Conservation (phyloP, 2,329 filamentous ascomycete genomes). For the Colletotrichum phormii region DNA sequence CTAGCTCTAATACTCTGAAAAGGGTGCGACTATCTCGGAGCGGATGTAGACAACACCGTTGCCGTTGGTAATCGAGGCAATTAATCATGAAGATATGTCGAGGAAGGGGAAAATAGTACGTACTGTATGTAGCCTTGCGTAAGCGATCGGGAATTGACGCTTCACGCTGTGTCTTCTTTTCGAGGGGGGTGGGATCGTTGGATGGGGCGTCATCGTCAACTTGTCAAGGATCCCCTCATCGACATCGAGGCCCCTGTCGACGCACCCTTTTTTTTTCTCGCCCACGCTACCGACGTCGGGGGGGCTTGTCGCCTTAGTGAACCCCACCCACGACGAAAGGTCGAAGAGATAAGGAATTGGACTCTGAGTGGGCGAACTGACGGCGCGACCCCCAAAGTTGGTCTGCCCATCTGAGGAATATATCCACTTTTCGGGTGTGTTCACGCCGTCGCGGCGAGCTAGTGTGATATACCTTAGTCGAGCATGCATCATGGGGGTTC, state of each 20-base stretch:
- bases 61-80: background rate
- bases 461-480: background rate
- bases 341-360: slow-evolving; percentile 32
- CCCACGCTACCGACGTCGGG: background rate
- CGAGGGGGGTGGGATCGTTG: background rate
- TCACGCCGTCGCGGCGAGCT: slow-evolving; percentile 18
- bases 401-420: background rate
- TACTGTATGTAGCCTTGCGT: background rate
- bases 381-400: background rate
- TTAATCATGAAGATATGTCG: background rate
- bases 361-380: slow-evolving; percentile 15
- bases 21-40: background rate
- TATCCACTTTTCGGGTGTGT: slow-evolving; percentile 16
- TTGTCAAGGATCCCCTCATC: background rate
- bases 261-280: background rate
- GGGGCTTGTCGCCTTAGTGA: background rate
- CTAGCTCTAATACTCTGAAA: background rate
- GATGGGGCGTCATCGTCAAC: background rate
- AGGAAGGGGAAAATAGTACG: background rate
- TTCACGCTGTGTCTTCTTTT: background rate
- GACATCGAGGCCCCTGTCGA: background rate
- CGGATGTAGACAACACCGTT: slow-evolving; percentile 10
- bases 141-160: background rate
- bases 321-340: slow-evolving; percentile 25
- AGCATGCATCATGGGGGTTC: background rate